Evolutionary conservation across 2,329 filamentous ascomycete genomes (phyloP).

Genomic region (Stenocarpella maydis): DNA sequence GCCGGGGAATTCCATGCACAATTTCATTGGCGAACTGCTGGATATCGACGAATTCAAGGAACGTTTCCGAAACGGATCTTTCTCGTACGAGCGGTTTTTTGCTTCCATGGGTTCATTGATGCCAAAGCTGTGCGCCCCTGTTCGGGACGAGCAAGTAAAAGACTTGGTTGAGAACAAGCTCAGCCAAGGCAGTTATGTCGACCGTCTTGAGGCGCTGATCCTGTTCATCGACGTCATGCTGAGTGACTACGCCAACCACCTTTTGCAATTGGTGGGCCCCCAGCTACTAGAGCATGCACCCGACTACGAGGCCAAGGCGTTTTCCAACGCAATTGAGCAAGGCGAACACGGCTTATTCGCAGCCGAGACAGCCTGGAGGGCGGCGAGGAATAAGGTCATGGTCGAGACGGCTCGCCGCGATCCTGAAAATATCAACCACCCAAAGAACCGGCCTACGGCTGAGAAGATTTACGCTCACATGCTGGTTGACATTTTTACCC

Average conservation of each 20-base stretch:
- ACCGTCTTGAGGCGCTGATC: slow-evolving; percentile 78
- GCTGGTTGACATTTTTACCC: slow-evolving; percentile 78
- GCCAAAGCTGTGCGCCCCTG: slow-evolving; percentile 81
- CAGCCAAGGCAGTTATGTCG: slow-evolving; percentile 70
- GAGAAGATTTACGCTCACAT: slow-evolving; percentile 80
- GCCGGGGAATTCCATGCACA: slow-evolving; percentile 76
- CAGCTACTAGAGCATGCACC: slow-evolving; percentile 75
- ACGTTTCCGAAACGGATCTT: slow-evolving; percentile 75
- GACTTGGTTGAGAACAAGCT: slow-evolving; percentile 70
- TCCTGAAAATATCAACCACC: slow-evolving; percentile 70
- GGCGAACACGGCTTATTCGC: slow-evolving; percentile 62
- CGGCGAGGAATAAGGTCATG: slow-evolving; percentile 69
- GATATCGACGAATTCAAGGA: slow-evolving; percentile 75
- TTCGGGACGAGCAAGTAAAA: slow-evolving; percentile 80
- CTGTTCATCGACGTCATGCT: slow-evolving; percentile 80
- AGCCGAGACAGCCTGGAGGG: slow-evolving; percentile 72
- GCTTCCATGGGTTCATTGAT: slow-evolving; percentile 77
- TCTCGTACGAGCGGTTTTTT: slow-evolving; percentile 85
- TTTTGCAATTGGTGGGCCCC: slow-evolving; percentile 76
- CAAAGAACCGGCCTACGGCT: slow-evolving; percentile 68
- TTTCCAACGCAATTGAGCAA: slow-evolving; percentile 69
- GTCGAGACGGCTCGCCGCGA: slow-evolving; percentile 74
- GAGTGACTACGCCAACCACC: slow-evolving; percentile 84
- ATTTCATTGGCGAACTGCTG: slow-evolving; percentile 76
- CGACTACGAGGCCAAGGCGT: slow-evolving; percentile 78